Base-by-base conservation (phyloP, 306 rosid species). In the Dalbergia cultrata region DNA sequence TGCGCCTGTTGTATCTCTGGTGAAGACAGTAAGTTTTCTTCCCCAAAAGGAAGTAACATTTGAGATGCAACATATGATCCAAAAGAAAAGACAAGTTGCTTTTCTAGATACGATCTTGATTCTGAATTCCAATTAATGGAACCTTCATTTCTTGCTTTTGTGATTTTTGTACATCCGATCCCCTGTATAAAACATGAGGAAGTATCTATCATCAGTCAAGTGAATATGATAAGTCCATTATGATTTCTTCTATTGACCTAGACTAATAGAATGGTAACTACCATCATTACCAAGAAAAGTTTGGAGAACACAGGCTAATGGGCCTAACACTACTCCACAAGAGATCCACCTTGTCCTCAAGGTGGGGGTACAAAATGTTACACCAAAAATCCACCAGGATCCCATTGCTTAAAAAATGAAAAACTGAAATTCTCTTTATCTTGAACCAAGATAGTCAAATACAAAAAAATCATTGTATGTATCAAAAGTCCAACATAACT, bases 1-100 rank as follows among this genome's bases (percentile, higher is more conserved):
- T 95, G 99, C 18, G 99, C 97, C 81, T 91, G 93, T 70, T 86
- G 85, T 77, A 93, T 81, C 79, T 95, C 98, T 35, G 94, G 88
- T 56, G 93, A 86, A 56, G 97, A 95, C 57, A 95, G 90, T 34
- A 91, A 78, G 86, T 95, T 95, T 71, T 95, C 99, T 86, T 93
- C 98, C 84, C 98, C 98, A 53, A 95, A 95, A 84, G 99, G 97
- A 83, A 95, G 92, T 76, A 93, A 85, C 96, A 95, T 93, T 86
- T 88, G 94, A 71, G 99, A 88, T 65, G 98, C 94, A 76, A 95
- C 64, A 82, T 93, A 87, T 33, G 99, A 95, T 68, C 99, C 98
- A 63, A 95, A 95, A 84, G 96, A 95, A 93, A 95, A 95, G 22
- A 95, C 98, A 77, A 95, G 97, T 84, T 87, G 91, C 90, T 95